phyloP scores from a whole-genome alignment of 306 rosid genomes.

The Gleditsia sinensis region DNA sequence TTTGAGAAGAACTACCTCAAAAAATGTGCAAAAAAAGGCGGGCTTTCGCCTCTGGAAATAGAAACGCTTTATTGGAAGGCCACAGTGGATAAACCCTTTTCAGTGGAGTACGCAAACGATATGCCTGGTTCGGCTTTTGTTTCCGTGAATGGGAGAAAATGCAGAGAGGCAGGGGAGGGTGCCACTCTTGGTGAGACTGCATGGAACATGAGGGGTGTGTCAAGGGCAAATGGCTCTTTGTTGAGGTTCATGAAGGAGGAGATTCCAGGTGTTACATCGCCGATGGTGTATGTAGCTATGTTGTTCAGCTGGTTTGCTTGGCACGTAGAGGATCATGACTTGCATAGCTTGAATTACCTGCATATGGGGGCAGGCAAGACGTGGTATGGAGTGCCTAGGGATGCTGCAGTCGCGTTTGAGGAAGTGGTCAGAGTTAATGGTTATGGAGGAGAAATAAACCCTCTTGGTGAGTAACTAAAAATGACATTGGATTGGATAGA shows the following conservation, averaged over 20 bases:
- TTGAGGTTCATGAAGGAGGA: slow-evolving; percentile 83
- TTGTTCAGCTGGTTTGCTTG: slow-evolving; percentile 80
- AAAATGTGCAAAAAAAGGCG: slow-evolving; percentile 44
- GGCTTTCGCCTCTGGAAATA: slow-evolving; percentile 56
- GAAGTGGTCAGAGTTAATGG: slow-evolving; percentile 79
- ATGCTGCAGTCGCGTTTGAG: slow-evolving; percentile 77
- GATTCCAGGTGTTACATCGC: slow-evolving; percentile 76
- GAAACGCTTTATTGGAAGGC: slow-evolving; percentile 80
- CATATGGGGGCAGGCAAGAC: slow-evolving; percentile 75
- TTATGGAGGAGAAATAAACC: slow-evolving; percentile 75
- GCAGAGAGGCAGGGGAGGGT: slow-evolving; percentile 60
- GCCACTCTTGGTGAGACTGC: slow-evolving; percentile 65
- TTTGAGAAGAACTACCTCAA: slow-evolving; percentile 62
- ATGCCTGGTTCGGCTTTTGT: slow-evolving; percentile 82
- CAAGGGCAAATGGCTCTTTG: slow-evolving; percentile 64
- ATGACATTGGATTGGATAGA: neutral
- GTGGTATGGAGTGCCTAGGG: slow-evolving; percentile 74
- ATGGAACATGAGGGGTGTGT: slow-evolving; percentile 74
- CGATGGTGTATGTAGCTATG: slow-evolving; percentile 75
- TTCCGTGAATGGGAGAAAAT: slow-evolving; percentile 37
- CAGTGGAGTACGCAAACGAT: slow-evolving; percentile 81
- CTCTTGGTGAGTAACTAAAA: slow-evolving; percentile 61
- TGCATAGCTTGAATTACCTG: slow-evolving; percentile 71
- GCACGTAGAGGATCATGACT: slow-evolving; percentile 79
- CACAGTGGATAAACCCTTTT: slow-evolving; percentile 67